phyloP scores from a whole-genome alignment of 306 rosid species.

The Citrullus mucosospermus region DNA sequence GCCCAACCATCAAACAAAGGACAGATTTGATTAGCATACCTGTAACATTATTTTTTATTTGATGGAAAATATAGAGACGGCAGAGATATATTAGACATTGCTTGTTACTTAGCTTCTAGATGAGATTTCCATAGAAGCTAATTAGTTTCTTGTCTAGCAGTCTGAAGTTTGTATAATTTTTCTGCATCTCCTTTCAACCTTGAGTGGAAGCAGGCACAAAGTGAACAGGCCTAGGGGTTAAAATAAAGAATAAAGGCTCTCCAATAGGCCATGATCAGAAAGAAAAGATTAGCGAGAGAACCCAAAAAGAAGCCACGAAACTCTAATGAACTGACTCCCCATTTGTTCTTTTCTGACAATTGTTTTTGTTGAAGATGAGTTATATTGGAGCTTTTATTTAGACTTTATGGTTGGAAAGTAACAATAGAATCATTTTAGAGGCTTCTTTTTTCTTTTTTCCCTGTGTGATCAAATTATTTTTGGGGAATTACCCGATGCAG shows the following conservation, averaged over 20 bases:
- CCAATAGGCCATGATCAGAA: neutral
- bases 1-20: neutral
- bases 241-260: neutral
- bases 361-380: neutral
- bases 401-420: neutral
- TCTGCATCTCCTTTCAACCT: neutral
- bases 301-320: neutral
- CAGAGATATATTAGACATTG: neutral
- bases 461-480: neutral
- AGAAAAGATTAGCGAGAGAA: neutral
- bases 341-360: neutral
- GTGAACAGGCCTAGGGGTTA: neutral
- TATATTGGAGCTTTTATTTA: neutral
- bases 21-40: neutral
- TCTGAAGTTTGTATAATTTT: neutral
- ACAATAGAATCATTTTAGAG: neutral
- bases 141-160: neutral
- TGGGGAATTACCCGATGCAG: neutral
- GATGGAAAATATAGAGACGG: neutral
- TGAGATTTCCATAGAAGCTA: neutral
- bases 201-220: neutral
- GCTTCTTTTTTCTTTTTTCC: neutral
- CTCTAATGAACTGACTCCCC: neutral
- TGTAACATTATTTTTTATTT: neutral
- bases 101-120: constrained; percentile 5